Evolutionary conservation across 192 early-diverging fungal species (phyloP).

Genomic region (Dissophora globulifera): DNA sequence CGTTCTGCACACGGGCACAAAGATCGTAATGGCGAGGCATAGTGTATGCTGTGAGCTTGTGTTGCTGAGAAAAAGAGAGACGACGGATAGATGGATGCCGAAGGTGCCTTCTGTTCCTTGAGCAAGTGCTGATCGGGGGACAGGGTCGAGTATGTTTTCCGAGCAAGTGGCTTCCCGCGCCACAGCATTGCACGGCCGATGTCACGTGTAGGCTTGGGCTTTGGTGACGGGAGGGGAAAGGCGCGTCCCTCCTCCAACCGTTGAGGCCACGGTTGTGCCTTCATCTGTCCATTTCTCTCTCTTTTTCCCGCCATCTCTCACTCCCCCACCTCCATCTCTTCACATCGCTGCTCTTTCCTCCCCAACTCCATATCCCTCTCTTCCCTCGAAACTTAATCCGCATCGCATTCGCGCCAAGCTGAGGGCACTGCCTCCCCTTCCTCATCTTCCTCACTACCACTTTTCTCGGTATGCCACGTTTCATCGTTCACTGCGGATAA

Average conservation of each 20-base stretch:
- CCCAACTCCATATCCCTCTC: background rate
- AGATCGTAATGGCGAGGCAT: slow-evolving; percentile 89
- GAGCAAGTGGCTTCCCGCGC: too few relatives aligned
- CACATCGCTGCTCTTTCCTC: background rate
- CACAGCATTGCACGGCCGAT: too few relatives aligned
- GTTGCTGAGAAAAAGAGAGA: too few relatives aligned
- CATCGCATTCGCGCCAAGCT: background rate
- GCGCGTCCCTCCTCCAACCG: too few relatives aligned
- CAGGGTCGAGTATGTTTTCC: too few relatives aligned
- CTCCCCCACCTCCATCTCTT: background rate
- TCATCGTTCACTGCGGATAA: background rate
- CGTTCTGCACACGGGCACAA: slow-evolving; percentile 91
- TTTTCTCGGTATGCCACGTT: background rate
- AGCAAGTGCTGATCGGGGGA: too few relatives aligned
- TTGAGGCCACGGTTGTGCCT: background rate
- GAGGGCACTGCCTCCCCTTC: slow-evolving; percentile 5
- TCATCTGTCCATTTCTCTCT: too few relatives aligned
- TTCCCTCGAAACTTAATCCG: too few relatives aligned
- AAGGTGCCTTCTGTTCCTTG: too few relatives aligned
- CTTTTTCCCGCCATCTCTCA: too few relatives aligned
- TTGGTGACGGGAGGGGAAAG: too few relatives aligned
- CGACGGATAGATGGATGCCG: background rate
- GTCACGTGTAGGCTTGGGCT: too few relatives aligned
- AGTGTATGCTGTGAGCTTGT: background rate
- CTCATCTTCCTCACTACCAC: background rate